Base-by-base conservation (phyloP, 2,329 filamentous ascomycete species). In the Hymenoscyphus infarciens region DNA sequence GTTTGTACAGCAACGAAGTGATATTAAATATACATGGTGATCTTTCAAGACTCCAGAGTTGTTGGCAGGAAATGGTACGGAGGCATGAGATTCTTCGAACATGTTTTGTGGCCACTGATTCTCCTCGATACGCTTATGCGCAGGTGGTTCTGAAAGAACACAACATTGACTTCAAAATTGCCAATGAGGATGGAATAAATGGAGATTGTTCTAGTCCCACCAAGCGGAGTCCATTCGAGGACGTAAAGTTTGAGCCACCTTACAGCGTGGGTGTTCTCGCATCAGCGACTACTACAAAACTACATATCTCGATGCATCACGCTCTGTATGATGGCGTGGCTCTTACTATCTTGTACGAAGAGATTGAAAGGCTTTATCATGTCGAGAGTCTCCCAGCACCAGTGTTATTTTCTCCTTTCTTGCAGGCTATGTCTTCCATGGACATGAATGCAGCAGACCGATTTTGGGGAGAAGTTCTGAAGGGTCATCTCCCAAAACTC, bases 321-420 rank as follows among this genome's bases (percentile, higher is more conserved):
- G 90, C 91, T 1, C 78, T 97, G 0, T 96, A 97, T 69, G 93
- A 97, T 75, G 93, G 89, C 0, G 86, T 89, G 39, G 91, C 92
- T 0, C 88, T 97, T 70, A 78, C 81, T 0, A 79, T 81, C 8
- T 78, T 97, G 0, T 81, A 94, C 27, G 75, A 83, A 0, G 92
- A 97, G 70, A 78, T 96, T 1, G 86, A 95, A 69, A 73, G 78
- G 1, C 66, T 84, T 2, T 85, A 87, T 38, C 64, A 74, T 0
- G 81, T 80, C 0, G 59, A 75, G 0, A 7, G 69, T 0, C 76
- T 95, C 0, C 75, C 78, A 0, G 65, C 78, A 0, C 73, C 84
- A 0, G 76, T 85, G 0, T 73, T 82, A 0, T 91, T 91, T 66
- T 81, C 82, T 15, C 72, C 78, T 0, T 95, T 95, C 71, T 76